Evolutionary conservation across 2,329 filamentous ascomycete genomes (phyloP).

Genomic region (Pyrenochaeta sp.): DNA sequence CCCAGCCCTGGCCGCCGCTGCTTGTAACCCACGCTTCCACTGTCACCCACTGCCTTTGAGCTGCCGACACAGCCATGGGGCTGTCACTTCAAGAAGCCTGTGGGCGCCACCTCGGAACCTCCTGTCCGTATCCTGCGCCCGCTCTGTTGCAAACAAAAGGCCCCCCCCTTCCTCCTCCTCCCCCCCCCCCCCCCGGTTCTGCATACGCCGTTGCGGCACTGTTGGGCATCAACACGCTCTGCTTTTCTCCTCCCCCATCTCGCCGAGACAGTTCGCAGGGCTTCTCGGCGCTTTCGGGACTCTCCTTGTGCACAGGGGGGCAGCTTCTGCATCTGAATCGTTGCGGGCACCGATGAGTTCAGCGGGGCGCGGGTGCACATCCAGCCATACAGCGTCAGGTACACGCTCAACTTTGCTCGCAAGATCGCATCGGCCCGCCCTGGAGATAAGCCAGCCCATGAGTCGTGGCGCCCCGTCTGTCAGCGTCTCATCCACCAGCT

Average conservation of each 20-base stretch:
- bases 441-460: neutral
- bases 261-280: neutral
- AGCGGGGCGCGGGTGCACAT: constrained; percentile 21
- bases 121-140: neutral
- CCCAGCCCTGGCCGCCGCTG: no score
- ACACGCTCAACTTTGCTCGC: constrained; percentile 18
- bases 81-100: constrained; percentile 9
- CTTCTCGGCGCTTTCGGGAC: constrained; percentile 21
- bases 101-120: constrained; percentile 16
- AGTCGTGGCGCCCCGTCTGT: neutral
- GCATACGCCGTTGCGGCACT: constrained; percentile 2
- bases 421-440: constrained; percentile 16
- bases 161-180: no score
- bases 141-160: no score
- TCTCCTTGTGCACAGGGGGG: constrained; percentile 15
- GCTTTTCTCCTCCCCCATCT: no score
- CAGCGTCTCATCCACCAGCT: constrained; percentile 2
- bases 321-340: constrained; percentile 25
- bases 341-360: constrained; percentile 19
- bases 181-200: constrained; percentile 4
- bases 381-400: constrained; percentile 11
- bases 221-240: constrained; percentile 21
- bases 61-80: constrained; percentile 18
- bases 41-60: constrained; percentile 21
- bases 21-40: constrained; percentile 21